Base-by-base conservation (phyloP, 1,284 basidiomycete species). In the Boletus sp. region DNA sequence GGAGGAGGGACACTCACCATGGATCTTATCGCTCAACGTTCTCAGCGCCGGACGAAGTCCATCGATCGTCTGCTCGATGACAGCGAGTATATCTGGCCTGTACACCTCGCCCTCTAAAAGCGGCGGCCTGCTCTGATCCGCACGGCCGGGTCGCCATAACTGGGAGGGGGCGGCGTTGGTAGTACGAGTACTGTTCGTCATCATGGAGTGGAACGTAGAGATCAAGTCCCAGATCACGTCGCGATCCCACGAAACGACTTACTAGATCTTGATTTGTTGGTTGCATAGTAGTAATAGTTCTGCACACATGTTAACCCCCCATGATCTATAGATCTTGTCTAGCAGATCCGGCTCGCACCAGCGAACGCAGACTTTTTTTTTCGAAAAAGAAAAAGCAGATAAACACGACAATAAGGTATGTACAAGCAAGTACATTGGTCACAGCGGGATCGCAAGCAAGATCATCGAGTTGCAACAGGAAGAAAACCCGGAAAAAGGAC, bases 1-100 rank as follows among this genome's bases (percentile, higher is more conserved):
- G 24, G n/a, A 5, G 11, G 9, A 4, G n/a, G 9, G 9, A 4
- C 2, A 9, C 27, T 51, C 46, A 84, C 86, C 80, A 65, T 88
- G 88, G 22, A 92, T 89, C 65, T 87, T 83, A 29, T 89, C 70
- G 67, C 85, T 91, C 20, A 91, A 73, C 47, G 70, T 70, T 50
- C 85, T 76, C 57, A 91, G 73, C 54, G 84, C 81, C 0, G 70
- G 70, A 56, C 82, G 78, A n/a, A 87, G 72, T 12, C 69, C 75
- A 54, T 84, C 79, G 44, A 91, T 78, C 50, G 76, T 80, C 20
- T 72, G 69, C 56, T 86, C 84, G 53, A 90, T 85, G 2, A 81
- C 80, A 55, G 82, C 70, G 29, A 86, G 70, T 5, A 79, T 67
- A 16, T 79, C 77, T 0, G 76, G 68, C 31, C 69, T 64, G 39